Conservation (phyloP, 2,329 filamentous ascomycete species). For the Exutisphaerella laricina region DNA sequence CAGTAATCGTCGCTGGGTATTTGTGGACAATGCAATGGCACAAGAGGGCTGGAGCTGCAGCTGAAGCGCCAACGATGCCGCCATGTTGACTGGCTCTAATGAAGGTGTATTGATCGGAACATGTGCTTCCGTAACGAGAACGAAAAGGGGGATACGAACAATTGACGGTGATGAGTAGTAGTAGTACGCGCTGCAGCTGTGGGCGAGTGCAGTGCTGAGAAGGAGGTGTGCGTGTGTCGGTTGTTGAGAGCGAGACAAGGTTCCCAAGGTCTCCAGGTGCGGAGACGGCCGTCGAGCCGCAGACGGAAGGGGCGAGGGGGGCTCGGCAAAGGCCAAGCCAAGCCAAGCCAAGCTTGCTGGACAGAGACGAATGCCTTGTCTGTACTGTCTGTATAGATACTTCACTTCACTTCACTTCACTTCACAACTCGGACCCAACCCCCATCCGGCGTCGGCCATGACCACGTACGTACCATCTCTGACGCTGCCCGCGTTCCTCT, state of each 20-base stretch:
- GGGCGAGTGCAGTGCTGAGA: neutral
- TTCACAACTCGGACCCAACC: too few species aligned
- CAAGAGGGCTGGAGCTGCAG: constrained; percentile 6
- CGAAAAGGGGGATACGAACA: constrained; percentile 26
- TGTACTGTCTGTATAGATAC: too few species aligned
- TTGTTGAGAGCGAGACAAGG: too few species aligned
- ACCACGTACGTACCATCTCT: constrained; percentile 73
- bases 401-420: too few species aligned
- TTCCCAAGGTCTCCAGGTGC: neutral
- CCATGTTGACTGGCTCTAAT: too few species aligned
- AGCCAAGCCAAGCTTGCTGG: too few species aligned
- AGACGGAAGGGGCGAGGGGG: neutral
- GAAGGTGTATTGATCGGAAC: too few species aligned
- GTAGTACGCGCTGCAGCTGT: neutral
- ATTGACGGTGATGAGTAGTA: constrained; percentile 26
- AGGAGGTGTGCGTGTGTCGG: constrained; percentile 1
- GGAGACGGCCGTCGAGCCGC: neutral
- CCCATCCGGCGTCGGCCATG: too few species aligned
- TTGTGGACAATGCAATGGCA: constrained; percentile 14
- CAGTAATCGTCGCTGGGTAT: constrained; percentile 17
- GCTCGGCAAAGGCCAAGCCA: too few species aligned
- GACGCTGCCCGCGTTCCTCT: constrained; percentile 65
- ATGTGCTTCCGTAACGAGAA: constrained; percentile 12
- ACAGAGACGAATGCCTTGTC: too few species aligned
- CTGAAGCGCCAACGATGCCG: constrained; percentile 14